These are phyloP conservation scores for Clavispora fructus DNA, from an alignment of 805 yeast genomes.

Conservation along the genomic window DNA sequence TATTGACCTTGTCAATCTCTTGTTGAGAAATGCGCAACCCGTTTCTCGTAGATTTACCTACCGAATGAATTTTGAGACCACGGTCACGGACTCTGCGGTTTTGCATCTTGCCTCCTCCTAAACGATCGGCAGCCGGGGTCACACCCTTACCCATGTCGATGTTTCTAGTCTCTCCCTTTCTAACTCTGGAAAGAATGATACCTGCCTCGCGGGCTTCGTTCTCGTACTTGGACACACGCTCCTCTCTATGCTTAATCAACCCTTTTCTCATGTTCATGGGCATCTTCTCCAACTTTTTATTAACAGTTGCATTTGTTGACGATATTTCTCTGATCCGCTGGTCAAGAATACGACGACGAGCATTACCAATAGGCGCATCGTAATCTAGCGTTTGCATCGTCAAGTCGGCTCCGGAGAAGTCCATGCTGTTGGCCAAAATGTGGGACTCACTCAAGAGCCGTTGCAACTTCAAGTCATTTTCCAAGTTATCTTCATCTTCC, in stretches of 20 bases:
- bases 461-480: constrained; percentile 70
- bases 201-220: constrained; percentile 86
- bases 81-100: constrained; percentile 52
- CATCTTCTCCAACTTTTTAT: constrained; percentile 61
- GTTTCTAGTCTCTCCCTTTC: constrained; percentile 61
- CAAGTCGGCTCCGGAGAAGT: constrained; percentile 61
- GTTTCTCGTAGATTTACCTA: constrained; percentile 73
- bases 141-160: constrained; percentile 51
- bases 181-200: constrained; percentile 68
- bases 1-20: constrained; percentile 52
- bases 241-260: constrained; percentile 55
- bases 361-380: constrained; percentile 63
- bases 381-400: constrained; percentile 58
- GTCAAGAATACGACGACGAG: constrained; percentile 59
- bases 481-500: constrained; percentile 48
- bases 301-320: constrained; percentile 37
- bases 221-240: constrained; percentile 54
- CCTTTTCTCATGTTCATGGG: constrained; percentile 90
- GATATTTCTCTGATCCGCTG: constrained; percentile 47
- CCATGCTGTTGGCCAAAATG: constrained; percentile 41
- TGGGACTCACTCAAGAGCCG: constrained; percentile 69
- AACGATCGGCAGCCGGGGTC: constrained; percentile 44
- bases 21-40: constrained; percentile 67
- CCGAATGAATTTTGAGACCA: constrained; percentile 70
- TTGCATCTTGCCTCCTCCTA: constrained; percentile 42